Percentiles rank a stretch among this genome's conserved stretches.
Conservation (phyloP, 805 yeast genomes). For the Schizosaccharomyces japonicus region DNA sequence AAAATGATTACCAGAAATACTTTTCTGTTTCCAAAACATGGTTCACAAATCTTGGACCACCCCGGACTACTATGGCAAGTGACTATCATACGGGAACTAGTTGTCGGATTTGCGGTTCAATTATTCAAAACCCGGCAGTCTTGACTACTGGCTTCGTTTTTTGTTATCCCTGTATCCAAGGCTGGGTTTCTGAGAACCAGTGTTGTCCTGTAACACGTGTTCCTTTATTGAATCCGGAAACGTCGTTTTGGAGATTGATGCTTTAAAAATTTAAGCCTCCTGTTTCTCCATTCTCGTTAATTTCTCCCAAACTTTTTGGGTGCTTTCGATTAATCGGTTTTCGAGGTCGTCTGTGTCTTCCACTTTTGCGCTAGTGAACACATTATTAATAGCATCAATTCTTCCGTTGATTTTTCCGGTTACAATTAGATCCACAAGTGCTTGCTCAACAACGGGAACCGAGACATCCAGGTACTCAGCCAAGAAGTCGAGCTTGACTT, state of each 20-base stretch:
- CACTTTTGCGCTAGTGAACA: background rate
- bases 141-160: background rate
- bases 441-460: slow-evolving; percentile 9
- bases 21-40: background rate
- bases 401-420: slow-evolving; percentile 14
- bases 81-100: background rate
- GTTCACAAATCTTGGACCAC: background rate
- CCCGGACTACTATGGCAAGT: background rate
- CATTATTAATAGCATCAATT: slow-evolving; percentile 10
- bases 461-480: slow-evolving; percentile 12
- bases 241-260: background rate
- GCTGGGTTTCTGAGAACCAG: background rate
- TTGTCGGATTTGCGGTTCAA: background rate
- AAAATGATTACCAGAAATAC: background rate
- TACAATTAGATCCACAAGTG: slow-evolving; percentile 13
- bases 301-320: background rate
- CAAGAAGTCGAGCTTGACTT: slow-evolving; percentile 13
- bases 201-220: background rate
- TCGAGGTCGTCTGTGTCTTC: background rate
- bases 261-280: background rate
- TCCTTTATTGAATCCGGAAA: background rate
- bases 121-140: background rate
- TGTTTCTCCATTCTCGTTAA: background rate
- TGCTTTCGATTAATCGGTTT: background rate
- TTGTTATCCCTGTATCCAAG: background rate